These are phyloP conservation scores for Mycosphaerella sp. DNA, from an alignment of 2,329 filamentous ascomycete species.

Conservation along the genomic window DNA sequence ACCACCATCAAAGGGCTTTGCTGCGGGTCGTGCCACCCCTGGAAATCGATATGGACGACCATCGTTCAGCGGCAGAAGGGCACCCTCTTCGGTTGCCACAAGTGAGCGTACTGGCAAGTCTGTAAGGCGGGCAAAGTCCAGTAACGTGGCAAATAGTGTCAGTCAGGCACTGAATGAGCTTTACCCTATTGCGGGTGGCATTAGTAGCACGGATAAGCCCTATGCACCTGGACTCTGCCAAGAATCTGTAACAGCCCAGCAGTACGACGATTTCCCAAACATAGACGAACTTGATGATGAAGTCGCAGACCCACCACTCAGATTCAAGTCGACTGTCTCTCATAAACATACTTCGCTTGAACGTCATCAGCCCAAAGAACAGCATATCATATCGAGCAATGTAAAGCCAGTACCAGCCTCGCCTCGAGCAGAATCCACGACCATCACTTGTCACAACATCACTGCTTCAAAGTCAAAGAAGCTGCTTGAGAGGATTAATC, in stretches of 20 bases:
- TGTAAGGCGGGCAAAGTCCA: background rate
- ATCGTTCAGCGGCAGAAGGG: background rate
- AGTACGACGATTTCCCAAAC: background rate
- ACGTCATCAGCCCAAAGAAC: constrained; percentile 10
- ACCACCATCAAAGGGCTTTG: background rate
- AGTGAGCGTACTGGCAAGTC: background rate
- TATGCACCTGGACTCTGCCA: background rate
- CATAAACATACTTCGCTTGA: background rate
- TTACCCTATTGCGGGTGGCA: too few species aligned
- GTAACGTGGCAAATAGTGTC: constrained; percentile 7
- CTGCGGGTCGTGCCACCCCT: background rate
- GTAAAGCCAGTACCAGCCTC: constrained; percentile 40
- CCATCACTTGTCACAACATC: constrained; percentile 28
- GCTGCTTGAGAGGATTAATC: constrained; percentile 13
- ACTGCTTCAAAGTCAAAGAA: constrained; percentile 6
- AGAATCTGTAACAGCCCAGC: background rate
- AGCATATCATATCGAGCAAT: constrained; percentile 36
- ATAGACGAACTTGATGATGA: background rate
- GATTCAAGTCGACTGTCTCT: background rate
- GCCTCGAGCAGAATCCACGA: constrained; percentile 38
- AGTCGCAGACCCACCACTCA: background rate
- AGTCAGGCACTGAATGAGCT: constrained; percentile 6
- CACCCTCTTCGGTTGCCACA: background rate
- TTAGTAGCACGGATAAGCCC: too few species aligned
- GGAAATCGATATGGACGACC: background rate